A percentile compares a stretch with the other conserved stretches of the same genome.
Conservation (phyloP, 2,329 filamentous ascomycete genomes). For the Stachybotrys echinatus region DNA sequence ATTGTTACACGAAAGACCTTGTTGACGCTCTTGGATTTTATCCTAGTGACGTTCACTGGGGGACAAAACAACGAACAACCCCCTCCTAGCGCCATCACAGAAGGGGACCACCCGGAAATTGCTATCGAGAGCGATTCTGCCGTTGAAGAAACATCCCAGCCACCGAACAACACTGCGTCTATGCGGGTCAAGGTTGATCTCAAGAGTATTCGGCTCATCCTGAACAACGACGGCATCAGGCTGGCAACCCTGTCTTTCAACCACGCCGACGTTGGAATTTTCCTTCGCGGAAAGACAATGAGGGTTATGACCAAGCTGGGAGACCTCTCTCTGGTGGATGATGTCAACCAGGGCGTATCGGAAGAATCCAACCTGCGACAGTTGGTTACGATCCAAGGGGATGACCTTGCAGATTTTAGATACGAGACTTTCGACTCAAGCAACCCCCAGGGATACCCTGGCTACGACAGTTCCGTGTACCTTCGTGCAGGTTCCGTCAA, state of each 20-base stretch:
- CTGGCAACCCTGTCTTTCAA: conserved; percentile 89
- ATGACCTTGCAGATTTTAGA: conserved; percentile 92
- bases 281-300: conserved; percentile 82
- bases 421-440: conserved; percentile 90
- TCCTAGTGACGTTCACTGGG: conserved; percentile 82
- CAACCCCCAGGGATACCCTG: conserved; percentile 70
- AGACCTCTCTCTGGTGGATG: conserved; percentile 83
- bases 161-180: conserved; percentile 52
- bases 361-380: conserved; percentile 76
- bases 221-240: conserved; percentile 96
- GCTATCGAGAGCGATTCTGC: conserved; percentile 29
- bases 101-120: conserved; percentile 32
- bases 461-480: conserved; percentile 88
- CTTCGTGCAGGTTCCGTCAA: conserved; percentile 92
- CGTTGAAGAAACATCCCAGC: conserved; percentile 25
- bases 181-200: conserved; percentile 91
- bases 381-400: conserved; percentile 89
- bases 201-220: conserved; percentile 86
- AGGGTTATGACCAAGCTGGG: conserved; percentile 81
- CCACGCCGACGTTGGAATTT: conserved; percentile 86
- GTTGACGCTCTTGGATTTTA: conserved; percentile 88
- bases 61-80: conserved; percentile 22
- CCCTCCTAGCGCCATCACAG: conserved; percentile 19
- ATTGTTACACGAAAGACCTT: conserved; percentile 91
- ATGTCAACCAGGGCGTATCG: conserved; percentile 85